Conservation (phyloP, 208 protist genomes). For the Leishmania major region DNA sequence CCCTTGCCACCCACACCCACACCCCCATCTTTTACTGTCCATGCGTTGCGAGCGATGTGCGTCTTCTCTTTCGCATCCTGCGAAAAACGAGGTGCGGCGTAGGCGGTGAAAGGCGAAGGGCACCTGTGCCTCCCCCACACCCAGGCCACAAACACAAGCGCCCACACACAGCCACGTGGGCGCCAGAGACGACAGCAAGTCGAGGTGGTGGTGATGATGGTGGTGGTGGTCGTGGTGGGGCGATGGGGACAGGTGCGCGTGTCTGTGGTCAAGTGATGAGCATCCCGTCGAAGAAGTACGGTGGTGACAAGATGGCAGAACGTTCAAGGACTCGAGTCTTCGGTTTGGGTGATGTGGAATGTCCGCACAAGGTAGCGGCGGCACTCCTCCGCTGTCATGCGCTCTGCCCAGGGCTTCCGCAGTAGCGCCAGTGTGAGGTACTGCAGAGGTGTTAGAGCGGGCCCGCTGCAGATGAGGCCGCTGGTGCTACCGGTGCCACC, state of each 20-base stretch:
- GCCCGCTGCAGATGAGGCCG: background rate
- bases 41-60: background rate
- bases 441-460: constrained; percentile 38
- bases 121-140: background rate
- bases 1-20: background rate
- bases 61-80: background rate
- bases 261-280: background rate
- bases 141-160: background rate
- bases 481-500: background rate
- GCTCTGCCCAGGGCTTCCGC: constrained; percentile 31
- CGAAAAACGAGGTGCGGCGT: background rate
- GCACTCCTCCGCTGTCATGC: constrained; percentile 73
- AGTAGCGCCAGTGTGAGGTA: constrained; percentile 57
- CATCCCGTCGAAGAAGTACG: background rate
- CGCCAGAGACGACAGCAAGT: background rate
- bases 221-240: background rate
- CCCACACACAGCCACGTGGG: background rate
- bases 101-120: background rate
- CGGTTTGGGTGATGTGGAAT: constrained; percentile 45
- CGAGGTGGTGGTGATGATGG: background rate
- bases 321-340: background rate
- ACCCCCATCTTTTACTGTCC: background rate
- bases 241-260: background rate
- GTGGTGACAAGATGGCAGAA: background rate
- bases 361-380: constrained; percentile 41